Percentiles rank a stretch among this genome's conserved stretches.
Conservation (phyloP, 2,329 filamentous ascomycete species). For the Elsinoe ampelina region DNA sequence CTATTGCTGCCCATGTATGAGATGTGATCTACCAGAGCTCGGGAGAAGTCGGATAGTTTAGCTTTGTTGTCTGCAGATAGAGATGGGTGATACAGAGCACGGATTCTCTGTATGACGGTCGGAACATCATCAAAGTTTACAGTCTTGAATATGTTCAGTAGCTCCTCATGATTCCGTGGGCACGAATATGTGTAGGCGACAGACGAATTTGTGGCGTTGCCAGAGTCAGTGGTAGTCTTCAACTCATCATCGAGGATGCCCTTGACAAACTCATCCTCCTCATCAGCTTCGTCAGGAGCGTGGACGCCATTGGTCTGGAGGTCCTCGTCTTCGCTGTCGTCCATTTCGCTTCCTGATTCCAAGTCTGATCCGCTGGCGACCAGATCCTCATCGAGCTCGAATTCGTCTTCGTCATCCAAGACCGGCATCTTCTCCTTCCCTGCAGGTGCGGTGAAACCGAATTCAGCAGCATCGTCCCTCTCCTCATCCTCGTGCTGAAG, state of each 20-base stretch:
- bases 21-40: conserved; percentile 58
- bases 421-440: conserved; percentile 35
- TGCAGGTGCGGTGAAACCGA: conserved; percentile 54
- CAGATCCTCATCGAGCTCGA: conserved; percentile 79
- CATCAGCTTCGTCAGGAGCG: conserved; percentile 29
- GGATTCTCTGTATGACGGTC: conserved; percentile 76
- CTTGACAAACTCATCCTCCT: conserved; percentile 40
- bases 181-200: conserved; percentile 81
- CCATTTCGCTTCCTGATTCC: conserved; percentile 27
- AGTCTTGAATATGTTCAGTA: conserved; percentile 55
- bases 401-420: conserved; percentile 91
- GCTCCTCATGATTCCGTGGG: conserved; percentile 65
- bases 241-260: conserved; percentile 29
- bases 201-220: conserved; percentile 34
- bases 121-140: conserved; percentile 57
- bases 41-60: conserved; percentile 62
- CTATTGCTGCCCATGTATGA: conserved; percentile 46
- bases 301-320: conserved; percentile 32
- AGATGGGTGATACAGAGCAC: conserved; percentile 85
- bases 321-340: conserved; percentile 25
- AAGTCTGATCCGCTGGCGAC: conserved; percentile 65
- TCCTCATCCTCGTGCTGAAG: conserved; percentile 26
- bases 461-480: conserved; percentile 50
- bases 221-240: conserved; percentile 18
- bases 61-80: conserved; percentile 76